Evolutionary conservation across 2,329 filamentous ascomycete species (phyloP).

Genomic region (Colletotrichum liaoningense): DNA sequence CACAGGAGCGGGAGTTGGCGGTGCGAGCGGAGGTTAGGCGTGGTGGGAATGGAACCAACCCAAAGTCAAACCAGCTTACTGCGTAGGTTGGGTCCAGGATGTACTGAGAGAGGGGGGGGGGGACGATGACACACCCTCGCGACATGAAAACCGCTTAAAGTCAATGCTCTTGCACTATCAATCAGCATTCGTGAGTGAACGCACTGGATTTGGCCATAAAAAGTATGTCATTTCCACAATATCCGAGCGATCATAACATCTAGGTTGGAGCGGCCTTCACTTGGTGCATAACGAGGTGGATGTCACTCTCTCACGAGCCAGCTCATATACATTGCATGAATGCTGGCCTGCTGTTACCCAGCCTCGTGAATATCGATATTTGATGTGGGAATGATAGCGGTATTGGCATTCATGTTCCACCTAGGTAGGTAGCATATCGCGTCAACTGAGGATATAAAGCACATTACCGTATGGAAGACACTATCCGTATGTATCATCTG

Average conservation of each 20-base stretch:
- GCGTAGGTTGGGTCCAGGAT: neutral
- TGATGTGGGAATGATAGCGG: too few relatives aligned
- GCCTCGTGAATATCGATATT: too few relatives aligned
- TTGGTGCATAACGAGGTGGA: neutral
- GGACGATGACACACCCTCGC: conserved; percentile 1
- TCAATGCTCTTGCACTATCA: neutral
- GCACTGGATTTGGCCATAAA: neutral
- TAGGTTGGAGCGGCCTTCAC: neutral
- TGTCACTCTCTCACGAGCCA: too few relatives aligned
- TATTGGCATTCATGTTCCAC: too few relatives aligned
- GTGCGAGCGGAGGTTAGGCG: neutral
- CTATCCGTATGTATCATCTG: too few relatives aligned
- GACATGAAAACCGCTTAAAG: neutral
- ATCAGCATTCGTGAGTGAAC: neutral
- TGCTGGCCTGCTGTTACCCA: too few relatives aligned
- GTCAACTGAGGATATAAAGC: too few relatives aligned
- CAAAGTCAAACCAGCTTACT: neutral
- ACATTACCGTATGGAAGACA: too few relatives aligned
- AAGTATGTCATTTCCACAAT: neutral
- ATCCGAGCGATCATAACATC: neutral
- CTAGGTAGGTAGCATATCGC: too few relatives aligned
- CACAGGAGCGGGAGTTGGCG: neutral
- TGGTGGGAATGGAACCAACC: neutral
- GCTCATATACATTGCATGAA: too few relatives aligned
- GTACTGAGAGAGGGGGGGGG: neutral